Evolutionary conservation across 345 rosid genomes (phyloP), one percentile per base, ranked within the genome.

Genomic region (Syzygium oleosum): DNA sequence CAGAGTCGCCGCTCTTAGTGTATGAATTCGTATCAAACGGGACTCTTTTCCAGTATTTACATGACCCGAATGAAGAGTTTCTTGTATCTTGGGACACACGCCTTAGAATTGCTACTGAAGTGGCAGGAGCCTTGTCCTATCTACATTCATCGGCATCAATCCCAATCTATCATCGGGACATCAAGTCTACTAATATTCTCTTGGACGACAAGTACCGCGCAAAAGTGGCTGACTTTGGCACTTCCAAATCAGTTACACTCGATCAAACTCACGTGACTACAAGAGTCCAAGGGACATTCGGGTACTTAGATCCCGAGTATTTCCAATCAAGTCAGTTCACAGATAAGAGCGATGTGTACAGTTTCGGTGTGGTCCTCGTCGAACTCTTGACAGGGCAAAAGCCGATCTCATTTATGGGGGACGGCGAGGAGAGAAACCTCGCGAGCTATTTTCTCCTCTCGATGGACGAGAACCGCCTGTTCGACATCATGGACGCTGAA

Each of bases 271-370:
- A 52, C 6, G 52, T 86, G 23, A 86, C 84, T 4, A 86, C 84
- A 23, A 34, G 19, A n/a, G 84, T 86, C 29, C 84, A 31, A 31
- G 61, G 88, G 53, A 86, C 84, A n/a, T 31, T 86, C 3, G 88
- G 88, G 25, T 86, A 86, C 84, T 65, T 86, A 19, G 84, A 86
- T 51, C 88, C 88, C 0, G 84, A 86, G 58, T 86, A 86, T 43
- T 86, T 86, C 61, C 79, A 85, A n/a, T 41, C 79, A 9, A 54
- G 87, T 38, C 65, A 85, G 43, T 85, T 85, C 34, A 85, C 84
- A 17, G 88, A 86, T 17, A 86, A 86, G 46, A 86, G 88, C n/a
- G 88, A 86, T 34, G 88, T 68, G 51, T 86, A 86, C 59, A 86
- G 84, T 7, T 86, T 86, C 0, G 61, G 52, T 8, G 88, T 86